Conservation (phyloP, 495 filamentous ascomycete species). For the Halenospora varia region DNA sequence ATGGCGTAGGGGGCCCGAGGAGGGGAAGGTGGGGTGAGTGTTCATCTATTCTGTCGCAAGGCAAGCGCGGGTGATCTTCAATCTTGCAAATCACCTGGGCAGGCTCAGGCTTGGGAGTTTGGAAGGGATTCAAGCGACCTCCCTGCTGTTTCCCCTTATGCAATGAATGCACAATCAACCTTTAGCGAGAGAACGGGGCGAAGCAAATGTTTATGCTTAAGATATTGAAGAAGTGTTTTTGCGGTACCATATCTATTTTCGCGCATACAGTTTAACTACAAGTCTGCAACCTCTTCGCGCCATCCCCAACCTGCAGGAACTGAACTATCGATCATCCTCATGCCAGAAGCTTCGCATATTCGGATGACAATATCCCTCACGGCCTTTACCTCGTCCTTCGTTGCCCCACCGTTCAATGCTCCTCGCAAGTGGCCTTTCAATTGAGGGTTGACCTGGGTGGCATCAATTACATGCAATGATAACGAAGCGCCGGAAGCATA, state of each 20-base stretch:
- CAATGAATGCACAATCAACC: too few species aligned
- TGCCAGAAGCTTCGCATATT: slow-evolving; percentile 45
- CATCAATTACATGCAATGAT: background rate
- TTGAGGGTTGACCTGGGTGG: slow-evolving; percentile 46
- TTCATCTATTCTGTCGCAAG: background rate
- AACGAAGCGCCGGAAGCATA: background rate
- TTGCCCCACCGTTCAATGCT: slow-evolving; percentile 49
- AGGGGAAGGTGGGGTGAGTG: too few species aligned
- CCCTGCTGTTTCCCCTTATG: too few species aligned
- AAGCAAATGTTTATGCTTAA: background rate
- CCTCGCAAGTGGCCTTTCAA: slow-evolving; percentile 53
- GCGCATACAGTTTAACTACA: slow-evolving; percentile 13
- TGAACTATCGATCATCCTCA: slow-evolving; percentile 32
- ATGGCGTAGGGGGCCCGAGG: too few species aligned
- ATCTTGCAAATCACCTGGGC: too few species aligned
- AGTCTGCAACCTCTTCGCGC: slow-evolving; percentile 33
- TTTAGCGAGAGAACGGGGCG: background rate
- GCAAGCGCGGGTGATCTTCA: background rate
- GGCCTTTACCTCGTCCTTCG: slow-evolving; percentile 46
- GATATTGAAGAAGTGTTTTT: background rate
- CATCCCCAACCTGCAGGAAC: slow-evolving; percentile 38
- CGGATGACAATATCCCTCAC: slow-evolving; percentile 44
- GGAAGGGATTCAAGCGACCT: too few species aligned
- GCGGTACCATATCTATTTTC: background rate
- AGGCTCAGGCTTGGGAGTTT: too few species aligned